These are phyloP conservation scores for Musa acuminata DNA, from an alignment of 176 grass and related monocot genomes.

Conservation along the genomic window DNA sequence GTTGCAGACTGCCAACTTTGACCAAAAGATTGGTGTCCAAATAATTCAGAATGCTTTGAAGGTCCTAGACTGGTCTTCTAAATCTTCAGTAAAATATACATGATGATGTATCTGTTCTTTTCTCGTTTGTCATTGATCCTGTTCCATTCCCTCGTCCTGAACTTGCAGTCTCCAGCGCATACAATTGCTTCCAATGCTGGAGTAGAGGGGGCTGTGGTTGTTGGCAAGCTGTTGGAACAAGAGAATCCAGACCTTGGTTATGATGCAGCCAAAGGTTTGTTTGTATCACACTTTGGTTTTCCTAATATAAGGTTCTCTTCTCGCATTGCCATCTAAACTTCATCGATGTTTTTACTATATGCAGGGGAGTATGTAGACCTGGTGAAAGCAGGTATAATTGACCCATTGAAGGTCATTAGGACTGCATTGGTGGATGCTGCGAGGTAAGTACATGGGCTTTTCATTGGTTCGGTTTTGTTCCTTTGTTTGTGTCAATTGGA, in stretches of 20 bases:
- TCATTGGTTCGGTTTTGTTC: too few relatives aligned
- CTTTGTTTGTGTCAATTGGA: too few relatives aligned
- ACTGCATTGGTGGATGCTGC: constrained; percentile 23
- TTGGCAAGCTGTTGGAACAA: constrained; percentile 22
- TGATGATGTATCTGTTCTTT: neutral
- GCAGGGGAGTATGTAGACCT: constrained; percentile 22
- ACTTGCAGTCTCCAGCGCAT: constrained; percentile 14
- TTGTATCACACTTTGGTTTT: neutral
- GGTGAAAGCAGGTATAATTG: constrained; percentile 22
- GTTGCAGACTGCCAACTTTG: constrained; percentile 21
- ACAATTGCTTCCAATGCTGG: constrained; percentile 24
- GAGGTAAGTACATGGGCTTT: constrained; percentile 2
- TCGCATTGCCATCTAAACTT: neutral
- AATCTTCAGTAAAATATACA: neutral
- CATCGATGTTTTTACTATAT: neutral
- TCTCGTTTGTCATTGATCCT: neutral
- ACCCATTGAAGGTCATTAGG: constrained; percentile 23
- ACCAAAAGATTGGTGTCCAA: constrained; percentile 27
- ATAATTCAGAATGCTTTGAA: constrained; percentile 24
- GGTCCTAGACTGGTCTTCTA: neutral
- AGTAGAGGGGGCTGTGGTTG: constrained; percentile 17
- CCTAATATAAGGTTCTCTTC: neutral
- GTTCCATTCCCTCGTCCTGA: neutral
- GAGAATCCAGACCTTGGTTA: constrained; percentile 25
- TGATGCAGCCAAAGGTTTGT: constrained; percentile 24